Conservation (phyloP, 2,329 filamentous ascomycete species). For the Neonectria magnoliae region DNA sequence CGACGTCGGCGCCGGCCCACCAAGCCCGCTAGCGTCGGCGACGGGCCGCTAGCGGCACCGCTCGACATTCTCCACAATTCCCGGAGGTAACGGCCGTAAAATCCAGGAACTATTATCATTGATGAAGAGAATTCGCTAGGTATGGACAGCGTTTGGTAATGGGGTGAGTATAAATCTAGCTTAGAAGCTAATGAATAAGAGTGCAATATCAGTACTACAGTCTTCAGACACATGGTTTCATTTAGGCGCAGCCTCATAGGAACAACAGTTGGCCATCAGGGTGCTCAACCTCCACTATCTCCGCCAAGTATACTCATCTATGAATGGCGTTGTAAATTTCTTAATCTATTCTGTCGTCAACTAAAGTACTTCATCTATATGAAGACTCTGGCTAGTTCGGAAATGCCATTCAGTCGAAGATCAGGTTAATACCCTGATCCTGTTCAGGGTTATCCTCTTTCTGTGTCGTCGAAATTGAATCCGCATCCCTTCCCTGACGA, state of each 20-base stretch:
- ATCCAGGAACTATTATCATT: neutral
- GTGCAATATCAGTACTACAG: too few species aligned
- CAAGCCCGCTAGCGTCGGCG: conserved; percentile 9
- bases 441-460: neutral
- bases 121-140: too few species aligned
- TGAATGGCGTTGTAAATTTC: neutral
- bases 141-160: too few species aligned
- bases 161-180: too few species aligned
- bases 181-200: too few species aligned
- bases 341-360: neutral
- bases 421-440: too few species aligned
- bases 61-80: neutral
- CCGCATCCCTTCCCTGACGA: neutral
- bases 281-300: neutral
- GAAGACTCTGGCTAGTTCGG: neutral
- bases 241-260: too few species aligned
- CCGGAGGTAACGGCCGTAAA: conserved; percentile 3
- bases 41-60: conserved; percentile 13
- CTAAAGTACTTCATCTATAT: too few species aligned
- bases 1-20: neutral
- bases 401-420: too few species aligned
- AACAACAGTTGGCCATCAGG: neutral
- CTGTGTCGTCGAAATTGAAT: neutral
- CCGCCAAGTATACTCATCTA: neutral
- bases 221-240: too few species aligned